phyloP scores from a whole-genome alignment of 2,329 filamentous ascomycete genomes.

The Ceratocystiopsis minuta region DNA sequence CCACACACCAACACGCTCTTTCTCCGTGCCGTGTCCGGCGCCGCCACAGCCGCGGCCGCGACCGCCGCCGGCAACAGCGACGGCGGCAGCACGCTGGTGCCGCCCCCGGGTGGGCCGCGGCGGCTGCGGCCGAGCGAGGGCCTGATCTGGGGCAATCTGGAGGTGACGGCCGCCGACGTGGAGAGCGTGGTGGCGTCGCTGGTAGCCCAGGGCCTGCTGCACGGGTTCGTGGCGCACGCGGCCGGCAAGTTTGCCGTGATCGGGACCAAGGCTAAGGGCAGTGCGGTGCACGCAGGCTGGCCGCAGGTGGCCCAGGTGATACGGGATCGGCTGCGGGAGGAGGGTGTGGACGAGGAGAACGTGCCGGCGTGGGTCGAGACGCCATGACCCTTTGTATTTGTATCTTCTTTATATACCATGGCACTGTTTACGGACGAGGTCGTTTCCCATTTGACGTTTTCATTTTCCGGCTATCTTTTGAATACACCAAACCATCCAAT shows the following conservation, averaged over 20 bases:
- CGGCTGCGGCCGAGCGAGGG: constrained; percentile 39
- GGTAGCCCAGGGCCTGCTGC: constrained; percentile 62
- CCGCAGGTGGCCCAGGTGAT: constrained; percentile 57
- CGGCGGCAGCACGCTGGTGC: constrained; percentile 19
- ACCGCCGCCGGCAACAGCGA: background rate
- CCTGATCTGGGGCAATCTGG: constrained; percentile 44
- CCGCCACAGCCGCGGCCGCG: constrained; percentile 23
- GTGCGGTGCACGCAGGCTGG: constrained; percentile 53
- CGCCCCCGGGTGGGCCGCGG: constrained; percentile 28
- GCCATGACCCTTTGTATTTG: constrained; percentile 1
- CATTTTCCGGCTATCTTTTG: no score
- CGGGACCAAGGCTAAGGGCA: constrained; percentile 50
- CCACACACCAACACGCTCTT: constrained; percentile 31
- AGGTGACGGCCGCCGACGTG: constrained; percentile 44
- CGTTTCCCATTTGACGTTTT: no score
- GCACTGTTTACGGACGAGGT: no score
- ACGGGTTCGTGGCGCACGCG: constrained; percentile 67
- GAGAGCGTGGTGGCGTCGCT: constrained; percentile 62
- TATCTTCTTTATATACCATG: background rate
- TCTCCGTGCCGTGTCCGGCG: constrained; percentile 24
- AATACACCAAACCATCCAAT: no score
- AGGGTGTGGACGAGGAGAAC: constrained; percentile 33
- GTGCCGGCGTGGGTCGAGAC: constrained; percentile 17
- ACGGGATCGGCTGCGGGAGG: constrained; percentile 37
- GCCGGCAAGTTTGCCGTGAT: constrained; percentile 65